Evolutionary conservation across 352 stramenopile genomes (phyloP).

Genomic region (Bremia lactucae): DNA sequence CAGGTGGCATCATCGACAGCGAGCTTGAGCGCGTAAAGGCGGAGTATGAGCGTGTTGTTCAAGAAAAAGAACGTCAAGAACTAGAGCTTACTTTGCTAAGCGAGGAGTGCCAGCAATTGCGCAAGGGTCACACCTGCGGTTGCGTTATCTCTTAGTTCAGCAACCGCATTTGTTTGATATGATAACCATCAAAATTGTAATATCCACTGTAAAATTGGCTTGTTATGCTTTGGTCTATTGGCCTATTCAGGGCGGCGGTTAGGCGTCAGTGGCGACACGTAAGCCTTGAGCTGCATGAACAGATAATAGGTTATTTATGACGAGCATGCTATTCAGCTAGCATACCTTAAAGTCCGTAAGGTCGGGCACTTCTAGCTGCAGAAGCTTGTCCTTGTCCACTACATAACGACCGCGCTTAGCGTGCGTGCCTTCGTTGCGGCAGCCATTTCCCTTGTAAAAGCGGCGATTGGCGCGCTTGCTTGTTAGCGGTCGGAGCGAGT

Average conservation of each 20-base stretch:
- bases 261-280: slow-evolving; percentile 70
- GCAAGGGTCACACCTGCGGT: slow-evolving; percentile 53
- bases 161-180: no score
- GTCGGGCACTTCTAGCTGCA: slow-evolving; percentile 90
- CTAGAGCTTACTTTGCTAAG: slow-evolving; percentile 70
- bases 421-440: slow-evolving; percentile 87
- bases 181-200: no score
- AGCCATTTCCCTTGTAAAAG: slow-evolving; percentile 94
- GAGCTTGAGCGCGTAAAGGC: slow-evolving; percentile 56
- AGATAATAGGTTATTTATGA: neutral
- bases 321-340: neutral
- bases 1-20: slow-evolving; percentile 43
- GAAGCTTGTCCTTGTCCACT: slow-evolving; percentile 84
- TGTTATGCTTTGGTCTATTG: no score
- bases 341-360: slow-evolving; percentile 87
- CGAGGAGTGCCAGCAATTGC: slow-evolving; percentile 69
- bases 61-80: slow-evolving; percentile 74
- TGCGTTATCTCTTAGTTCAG: slow-evolving; percentile 70
- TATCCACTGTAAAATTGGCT: slow-evolving; percentile 9
- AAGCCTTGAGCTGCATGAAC: slow-evolving; percentile 60
- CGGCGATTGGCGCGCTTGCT: slow-evolving; percentile 90
- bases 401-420: slow-evolving; percentile 89
- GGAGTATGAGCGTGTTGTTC: slow-evolving; percentile 59
- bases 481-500: slow-evolving; percentile 82
- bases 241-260: slow-evolving; percentile 36